Percentiles rank a stretch among this genome's conserved stretches.
Evolutionary conservation across 257 asterid species (phyloP).

Genomic region (Nicotiana knightiana): DNA sequence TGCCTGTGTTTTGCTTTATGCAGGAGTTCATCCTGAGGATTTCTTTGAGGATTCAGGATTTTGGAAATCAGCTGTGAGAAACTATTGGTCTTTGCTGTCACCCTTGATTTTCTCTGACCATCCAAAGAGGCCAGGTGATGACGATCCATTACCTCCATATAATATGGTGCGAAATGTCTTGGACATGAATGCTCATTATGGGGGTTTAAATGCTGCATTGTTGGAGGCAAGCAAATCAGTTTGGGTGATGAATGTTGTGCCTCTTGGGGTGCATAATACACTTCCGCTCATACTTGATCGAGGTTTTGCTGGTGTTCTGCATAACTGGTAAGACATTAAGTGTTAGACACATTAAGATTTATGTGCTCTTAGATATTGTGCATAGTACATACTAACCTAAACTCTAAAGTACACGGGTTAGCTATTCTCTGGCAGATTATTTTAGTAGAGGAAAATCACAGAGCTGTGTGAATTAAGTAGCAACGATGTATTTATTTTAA

Average conservation of each 20-base stretch:
- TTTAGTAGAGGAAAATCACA: not conserved
- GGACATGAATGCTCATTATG: conserved; percentile 93
- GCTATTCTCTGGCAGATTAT: not conserved
- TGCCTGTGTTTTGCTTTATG: not conserved
- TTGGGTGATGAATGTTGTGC: conserved; percentile 97
- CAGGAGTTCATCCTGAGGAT: conserved; percentile 76
- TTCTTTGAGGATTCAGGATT: conserved; percentile 62
- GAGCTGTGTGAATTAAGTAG: not conserved
- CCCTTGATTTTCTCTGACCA: conserved; percentile 95
- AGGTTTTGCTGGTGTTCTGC: conserved; percentile 76
- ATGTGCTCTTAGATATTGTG: not conserved
- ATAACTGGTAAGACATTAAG: conserved; percentile 57
- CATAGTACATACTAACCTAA: not conserved
- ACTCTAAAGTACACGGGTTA: not conserved
- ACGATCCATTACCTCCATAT: conserved; percentile 87
- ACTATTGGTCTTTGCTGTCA: conserved; percentile 93
- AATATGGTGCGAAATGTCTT: conserved; percentile 91
- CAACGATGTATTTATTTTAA: not conserved
- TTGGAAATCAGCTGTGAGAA: conserved; percentile 68
- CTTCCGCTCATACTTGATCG: conserved; percentile 74
- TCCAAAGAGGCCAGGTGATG: conserved; percentile 95
- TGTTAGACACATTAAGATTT: not conserved
- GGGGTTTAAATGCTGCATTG: conserved; percentile 69
- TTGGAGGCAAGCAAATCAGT: conserved; percentile 66
- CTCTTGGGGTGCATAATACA: conserved; percentile 59